Conservation (phyloP, 306 rosid genomes). For the Vigna angularis region DNA sequence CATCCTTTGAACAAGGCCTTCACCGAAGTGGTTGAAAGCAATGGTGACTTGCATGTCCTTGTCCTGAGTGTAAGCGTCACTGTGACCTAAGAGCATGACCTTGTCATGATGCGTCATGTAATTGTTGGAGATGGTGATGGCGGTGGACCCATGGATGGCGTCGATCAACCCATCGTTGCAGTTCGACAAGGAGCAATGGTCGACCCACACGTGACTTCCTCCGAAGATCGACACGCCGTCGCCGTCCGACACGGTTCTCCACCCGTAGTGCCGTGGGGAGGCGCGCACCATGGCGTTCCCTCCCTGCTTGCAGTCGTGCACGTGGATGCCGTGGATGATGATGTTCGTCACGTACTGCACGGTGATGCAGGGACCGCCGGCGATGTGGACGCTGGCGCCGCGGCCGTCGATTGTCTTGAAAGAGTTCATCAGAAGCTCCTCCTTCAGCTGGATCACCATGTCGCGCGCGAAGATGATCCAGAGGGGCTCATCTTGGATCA, state of each 20-base stretch:
- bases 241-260: slow-evolving; percentile 92
- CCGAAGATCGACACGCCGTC: slow-evolving; percentile 97
- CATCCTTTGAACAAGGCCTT: slow-evolving; percentile 96
- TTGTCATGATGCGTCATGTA: slow-evolving; percentile 96
- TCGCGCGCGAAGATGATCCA: slow-evolving; percentile 90
- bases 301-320: slow-evolving; percentile 90
- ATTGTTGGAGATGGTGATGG: slow-evolving; percentile 88
- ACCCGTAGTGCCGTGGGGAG: slow-evolving; percentile 88
- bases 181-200: slow-evolving; percentile 82
- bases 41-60: slow-evolving; percentile 92
- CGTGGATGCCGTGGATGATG: slow-evolving; percentile 79
- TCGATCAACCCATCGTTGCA: slow-evolving; percentile 85
- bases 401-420: slow-evolving; percentile 91
- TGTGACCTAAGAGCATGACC: slow-evolving; percentile 93
- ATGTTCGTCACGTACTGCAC: slow-evolving; percentile 84
- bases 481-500: slow-evolving; percentile 87
- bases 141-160: slow-evolving; percentile 87
- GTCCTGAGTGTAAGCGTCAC: slow-evolving; percentile 83
- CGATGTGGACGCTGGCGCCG: slow-evolving; percentile 89
- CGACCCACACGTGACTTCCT: slow-evolving; percentile 89
- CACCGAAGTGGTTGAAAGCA: slow-evolving; percentile 97
- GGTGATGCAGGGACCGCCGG: slow-evolving; percentile 96
- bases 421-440: slow-evolving; percentile 93
- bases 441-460: slow-evolving; percentile 77
- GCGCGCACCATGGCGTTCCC: slow-evolving; percentile 87